Evolutionary conservation across 495 filamentous ascomycete genomes (phyloP), one percentile per base, ranked within the genome.

Genomic region (Penicillium herquei): DNA sequence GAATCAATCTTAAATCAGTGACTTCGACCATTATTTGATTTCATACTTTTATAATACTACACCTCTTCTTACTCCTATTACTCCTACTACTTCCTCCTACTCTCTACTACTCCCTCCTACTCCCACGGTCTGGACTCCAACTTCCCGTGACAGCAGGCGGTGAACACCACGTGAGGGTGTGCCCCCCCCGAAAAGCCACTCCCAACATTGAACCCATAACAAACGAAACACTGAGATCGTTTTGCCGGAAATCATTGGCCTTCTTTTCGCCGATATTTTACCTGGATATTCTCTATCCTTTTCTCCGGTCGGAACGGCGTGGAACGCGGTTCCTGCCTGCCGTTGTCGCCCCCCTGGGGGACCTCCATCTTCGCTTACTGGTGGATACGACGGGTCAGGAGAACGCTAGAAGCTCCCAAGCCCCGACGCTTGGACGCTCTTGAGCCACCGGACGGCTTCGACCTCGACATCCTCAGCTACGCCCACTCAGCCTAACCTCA

Each of bases 301-400:
- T 35, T 39, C n/a, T 51, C 14, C 42, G 50, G 51, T 49, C 49
- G 59, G 57, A 48, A 51, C 55, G 51, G 57, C 35, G 65, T 63
- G 59, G 55, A 58, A 57, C 62, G 54, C 21, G 55, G 54, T 58
- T 59, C 46, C 52, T 9, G n/a, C 50, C 53, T 57, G 49, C 59
- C 47, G 55, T 64, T 52, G 59, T 63, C 54, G 39, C 56, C 55
- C 58, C 21, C 56, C 35, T 49, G 50, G 54, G 56, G 49, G 21
- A 41, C 34, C 44, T 48, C 50, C 42, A 52, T 52, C 32, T 41
- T 67, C 61, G 58, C 58, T 67, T 58, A 60, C 52, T 39, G 39
- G 58, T 52, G 47, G 57, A 61, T 55, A 63, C 53, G 43, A 63
- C 57, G 49, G 51, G 57, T 68, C 65, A 68, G 63, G 65, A 68